Conservation (phyloP, 768 basidiomycete species). For the Lactifluus rugatus region DNA sequence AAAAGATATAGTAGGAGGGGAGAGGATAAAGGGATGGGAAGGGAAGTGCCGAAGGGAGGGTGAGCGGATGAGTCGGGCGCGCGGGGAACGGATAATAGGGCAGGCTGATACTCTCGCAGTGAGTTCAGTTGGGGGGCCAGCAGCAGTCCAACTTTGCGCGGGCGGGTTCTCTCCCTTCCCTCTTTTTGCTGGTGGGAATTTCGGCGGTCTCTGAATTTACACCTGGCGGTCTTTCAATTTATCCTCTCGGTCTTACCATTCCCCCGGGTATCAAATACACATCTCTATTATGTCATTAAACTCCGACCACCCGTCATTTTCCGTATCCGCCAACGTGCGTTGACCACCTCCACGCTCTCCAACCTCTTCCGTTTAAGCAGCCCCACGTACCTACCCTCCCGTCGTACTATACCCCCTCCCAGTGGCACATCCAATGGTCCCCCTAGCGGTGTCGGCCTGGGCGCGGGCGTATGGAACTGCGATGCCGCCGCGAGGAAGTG, state of each 20-base stretch:
- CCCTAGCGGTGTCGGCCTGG: not conserved
- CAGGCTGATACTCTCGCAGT: slow-evolving; percentile 2
- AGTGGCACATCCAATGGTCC: slow-evolving; percentile 45
- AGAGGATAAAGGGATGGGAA: slow-evolving; percentile 1
- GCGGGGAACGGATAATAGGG: slow-evolving; percentile 14
- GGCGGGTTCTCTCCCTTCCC: not conserved
- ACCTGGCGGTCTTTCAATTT: not conserved
- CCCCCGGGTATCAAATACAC: too few species aligned
- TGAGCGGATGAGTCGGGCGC: slow-evolving; percentile 12
- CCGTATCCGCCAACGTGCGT: slow-evolving; percentile 60
- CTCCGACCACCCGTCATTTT: too few species aligned
- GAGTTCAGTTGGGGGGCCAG: slow-evolving; percentile 13
- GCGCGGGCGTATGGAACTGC: slow-evolving; percentile 38
- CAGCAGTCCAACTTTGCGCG: slow-evolving; percentile 12
- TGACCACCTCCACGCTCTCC: slow-evolving; percentile 61
- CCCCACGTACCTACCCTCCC: slow-evolving; percentile 54
- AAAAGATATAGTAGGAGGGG: not conserved
- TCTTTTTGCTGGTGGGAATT: slow-evolving; percentile 9
- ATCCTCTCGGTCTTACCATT: too few species aligned
- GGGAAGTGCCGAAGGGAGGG: slow-evolving; percentile 4
- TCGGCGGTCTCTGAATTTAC: not conserved
- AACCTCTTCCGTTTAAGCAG: slow-evolving; percentile 58
- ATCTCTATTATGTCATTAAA: too few species aligned
- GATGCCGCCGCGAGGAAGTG: slow-evolving; percentile 56
- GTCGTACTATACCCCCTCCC: slow-evolving; percentile 61